Conservation (phyloP, 345 rosid genomes). For the Acer campestre region DNA sequence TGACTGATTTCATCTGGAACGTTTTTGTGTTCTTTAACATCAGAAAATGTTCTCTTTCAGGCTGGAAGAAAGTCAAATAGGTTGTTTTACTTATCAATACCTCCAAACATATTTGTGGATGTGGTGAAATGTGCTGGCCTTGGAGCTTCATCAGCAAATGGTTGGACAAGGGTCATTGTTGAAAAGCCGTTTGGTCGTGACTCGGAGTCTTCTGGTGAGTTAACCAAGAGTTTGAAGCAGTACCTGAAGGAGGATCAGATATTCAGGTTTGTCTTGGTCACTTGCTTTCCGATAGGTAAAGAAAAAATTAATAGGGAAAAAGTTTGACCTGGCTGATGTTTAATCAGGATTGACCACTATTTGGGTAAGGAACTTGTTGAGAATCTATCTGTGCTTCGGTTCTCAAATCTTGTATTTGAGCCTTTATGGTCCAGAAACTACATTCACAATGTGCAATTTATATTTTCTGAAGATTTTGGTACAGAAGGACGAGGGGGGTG, state of each 20-base stretch:
- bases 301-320: background rate
- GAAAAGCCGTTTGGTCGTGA: conserved; percentile 97
- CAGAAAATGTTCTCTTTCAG: conserved; percentile 35
- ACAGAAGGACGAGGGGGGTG: conserved; percentile 98
- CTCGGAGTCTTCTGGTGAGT: conserved; percentile 70
- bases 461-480: conserved; percentile 94
- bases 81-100: conserved; percentile 83
- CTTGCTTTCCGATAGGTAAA: background rate
- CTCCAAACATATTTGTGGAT: conserved; percentile 86
- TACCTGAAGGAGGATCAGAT: conserved; percentile 83
- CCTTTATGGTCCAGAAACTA: conserved; percentile 90
- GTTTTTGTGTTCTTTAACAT: background rate
- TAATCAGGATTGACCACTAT: conserved; percentile 81
- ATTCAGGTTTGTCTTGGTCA: conserved; percentile 59
- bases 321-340: conserved; percentile 10
- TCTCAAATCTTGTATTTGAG: conserved; percentile 88
- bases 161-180: conserved; percentile 93
- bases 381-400: conserved; percentile 89
- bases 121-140: conserved; percentile 77
- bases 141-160: conserved; percentile 67
- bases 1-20: background rate
- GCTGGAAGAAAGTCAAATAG: conserved; percentile 72
- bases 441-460: conserved; percentile 85
- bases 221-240: conserved; percentile 78
- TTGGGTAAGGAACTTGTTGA: conserved; percentile 96